Conservation (phyloP, 78 protist species). For the Dictyostelium brefeldianum region DNA sequence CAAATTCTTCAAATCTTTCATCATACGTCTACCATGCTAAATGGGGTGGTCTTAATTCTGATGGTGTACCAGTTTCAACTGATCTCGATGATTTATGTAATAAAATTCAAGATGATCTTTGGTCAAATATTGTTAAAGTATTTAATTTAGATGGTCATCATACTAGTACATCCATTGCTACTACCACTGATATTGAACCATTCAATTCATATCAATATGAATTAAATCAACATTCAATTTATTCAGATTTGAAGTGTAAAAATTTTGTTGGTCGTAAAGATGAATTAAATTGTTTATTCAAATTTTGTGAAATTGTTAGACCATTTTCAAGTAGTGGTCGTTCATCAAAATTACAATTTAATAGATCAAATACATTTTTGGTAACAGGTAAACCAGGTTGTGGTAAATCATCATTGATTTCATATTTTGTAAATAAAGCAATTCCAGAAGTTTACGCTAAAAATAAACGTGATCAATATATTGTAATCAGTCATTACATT, state of each 20-base stretch:
- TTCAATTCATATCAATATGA: conserved; percentile 31
- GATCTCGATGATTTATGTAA: conserved; percentile 43
- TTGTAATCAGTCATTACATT: conserved; percentile 22
- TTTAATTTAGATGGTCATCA: conserved; percentile 8
- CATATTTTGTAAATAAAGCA: conserved; percentile 22
- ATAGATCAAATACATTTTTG: conserved; percentile 34
- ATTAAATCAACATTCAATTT: conserved; percentile 35
- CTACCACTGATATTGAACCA: not conserved
- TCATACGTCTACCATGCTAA: conserved; percentile 25
- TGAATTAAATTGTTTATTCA: conserved; percentile 37
- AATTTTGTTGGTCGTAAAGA: conserved; percentile 70
- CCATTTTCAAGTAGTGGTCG: conserved; percentile 14
- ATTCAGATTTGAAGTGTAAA: not conserved
- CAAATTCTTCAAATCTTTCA: not conserved
- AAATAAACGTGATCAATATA: not conserved
- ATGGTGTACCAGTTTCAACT: conserved; percentile 35
- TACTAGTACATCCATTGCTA: no score
- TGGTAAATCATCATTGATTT: conserved; percentile 82
- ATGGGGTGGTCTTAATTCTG: conserved; percentile 61
- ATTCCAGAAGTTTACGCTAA: conserved; percentile 10
- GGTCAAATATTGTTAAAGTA: conserved; percentile 33
- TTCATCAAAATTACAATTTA: conserved; percentile 37
- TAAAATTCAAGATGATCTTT: conserved; percentile 70
- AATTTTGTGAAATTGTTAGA: conserved; percentile 36
- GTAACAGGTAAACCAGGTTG: conserved; percentile 84